These are phyloP conservation scores for Penium margaritaceum DNA, from an alignment of 139 green algal species.

Conservation along the genomic window DNA sequence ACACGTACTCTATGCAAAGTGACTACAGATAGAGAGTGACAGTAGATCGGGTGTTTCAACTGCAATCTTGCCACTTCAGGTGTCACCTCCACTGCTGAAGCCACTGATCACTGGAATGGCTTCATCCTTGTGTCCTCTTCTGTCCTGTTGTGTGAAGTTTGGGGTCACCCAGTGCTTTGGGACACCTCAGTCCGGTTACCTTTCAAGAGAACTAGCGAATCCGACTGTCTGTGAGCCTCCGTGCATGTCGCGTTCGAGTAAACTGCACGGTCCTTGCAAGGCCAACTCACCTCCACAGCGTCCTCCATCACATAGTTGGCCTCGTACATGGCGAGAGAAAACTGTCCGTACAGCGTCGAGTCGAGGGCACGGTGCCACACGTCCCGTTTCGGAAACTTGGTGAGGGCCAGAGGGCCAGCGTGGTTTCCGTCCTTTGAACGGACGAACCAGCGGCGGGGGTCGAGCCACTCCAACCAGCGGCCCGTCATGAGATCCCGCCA, in stretches of 20 bases:
- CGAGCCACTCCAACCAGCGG: not conserved
- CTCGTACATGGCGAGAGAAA: constrained; percentile 37
- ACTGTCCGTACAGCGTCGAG: constrained; percentile 11
- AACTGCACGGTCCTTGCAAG: not conserved
- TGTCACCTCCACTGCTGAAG: no score
- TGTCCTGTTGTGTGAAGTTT: no score
- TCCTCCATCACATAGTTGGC: constrained; percentile 43
- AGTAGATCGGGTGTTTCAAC: no score
- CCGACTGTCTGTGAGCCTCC: no score
- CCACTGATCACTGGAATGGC: no score
- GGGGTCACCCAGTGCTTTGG: no score
- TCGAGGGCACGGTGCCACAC: constrained; percentile 25
- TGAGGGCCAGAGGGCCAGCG: not conserved
- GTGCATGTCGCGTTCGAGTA: no score
- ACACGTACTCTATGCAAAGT: no score
- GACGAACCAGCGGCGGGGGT: not conserved
- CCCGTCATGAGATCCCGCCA: not conserved
- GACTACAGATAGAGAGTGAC: no score
- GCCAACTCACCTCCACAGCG: constrained; percentile 16
- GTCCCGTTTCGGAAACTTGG: not conserved
- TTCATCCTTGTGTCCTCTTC: no score
- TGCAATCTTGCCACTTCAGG: no score
- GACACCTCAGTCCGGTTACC: no score
- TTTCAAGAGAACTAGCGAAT: not conserved
- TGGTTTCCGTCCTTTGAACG: not conserved